Base-by-base conservation (phyloP, 331 rosid genomes). In the Acacia concinna region DNA sequence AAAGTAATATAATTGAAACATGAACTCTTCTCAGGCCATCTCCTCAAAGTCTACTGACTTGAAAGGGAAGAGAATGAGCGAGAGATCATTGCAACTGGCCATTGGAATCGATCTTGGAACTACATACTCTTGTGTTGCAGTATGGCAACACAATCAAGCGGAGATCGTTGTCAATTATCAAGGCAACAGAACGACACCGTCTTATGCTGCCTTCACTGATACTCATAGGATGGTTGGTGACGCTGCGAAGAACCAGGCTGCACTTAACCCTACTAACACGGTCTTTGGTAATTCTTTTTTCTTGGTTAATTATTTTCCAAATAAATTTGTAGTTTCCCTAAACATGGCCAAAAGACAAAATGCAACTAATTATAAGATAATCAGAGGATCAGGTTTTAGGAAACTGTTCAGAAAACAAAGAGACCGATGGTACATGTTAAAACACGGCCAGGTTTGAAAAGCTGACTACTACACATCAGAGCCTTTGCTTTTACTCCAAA, bases 171-270 rank as follows among this genome's bases (percentile, higher is more conserved):
- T 54, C 28, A 78, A 78, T 4, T 71, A 78, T 4, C 71, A 56
- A 69, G 82, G 77, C n/a, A 70, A 41, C 37, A 43, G 3, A 27
- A 70, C 9, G 0, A 78, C 82, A 0, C 82, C 82, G 35, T 78
- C 77, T 57, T 78, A 1, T 57, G 82, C 70, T 30, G 82, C 82
- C 63, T 78, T 12, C 57, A 51, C 57, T 5, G 57, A 51, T 51
- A 6, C 57, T 2, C 57, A 51, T 6, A 51, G 57, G 57, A 41
- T 81, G 80, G 34, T 68, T 0, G 84, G 84, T 0, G 71, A 74
- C 40, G 84, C 80, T 40, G 83, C 83, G 0, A 74, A 64, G 2
- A 80, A 80, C 18, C 79, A 80, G 30, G 79, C 79, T 65, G 75
- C 79, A 0, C 4, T n/a, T 1, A 81, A 81, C 20, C 84, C 84